Conservation (phyloP, 129 eudicot species). For the Artemisia argyi region DNA sequence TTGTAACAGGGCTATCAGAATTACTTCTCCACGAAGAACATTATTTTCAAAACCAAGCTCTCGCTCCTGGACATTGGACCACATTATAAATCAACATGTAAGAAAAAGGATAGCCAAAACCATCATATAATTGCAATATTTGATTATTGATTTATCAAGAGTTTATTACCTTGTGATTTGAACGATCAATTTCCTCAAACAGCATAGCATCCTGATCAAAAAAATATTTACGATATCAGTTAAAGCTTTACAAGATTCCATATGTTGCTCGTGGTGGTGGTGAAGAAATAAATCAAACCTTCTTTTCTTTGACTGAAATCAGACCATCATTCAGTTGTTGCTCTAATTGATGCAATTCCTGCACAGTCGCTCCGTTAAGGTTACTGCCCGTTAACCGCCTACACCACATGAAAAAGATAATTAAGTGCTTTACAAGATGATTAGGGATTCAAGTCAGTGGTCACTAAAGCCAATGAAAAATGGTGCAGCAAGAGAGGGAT, state of each 20-base stretch:
- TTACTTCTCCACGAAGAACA: too few species aligned
- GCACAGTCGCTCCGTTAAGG: background rate
- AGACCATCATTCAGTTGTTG: slow-evolving; percentile 55
- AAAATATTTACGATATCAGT: background rate
- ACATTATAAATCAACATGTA: too few species aligned
- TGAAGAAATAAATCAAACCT: too few species aligned
- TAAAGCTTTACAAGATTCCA: background rate
- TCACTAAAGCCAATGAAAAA: background rate
- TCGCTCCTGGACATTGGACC: too few species aligned
- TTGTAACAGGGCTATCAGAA: too few species aligned
- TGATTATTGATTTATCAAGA: background rate
- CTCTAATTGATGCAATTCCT: slow-evolving; percentile 57
- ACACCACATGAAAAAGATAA: too few species aligned
- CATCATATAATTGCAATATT: background rate
- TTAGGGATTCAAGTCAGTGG: too few species aligned
- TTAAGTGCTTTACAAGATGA: too few species aligned
- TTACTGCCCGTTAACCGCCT: too few species aligned
- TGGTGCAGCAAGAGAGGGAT: background rate
- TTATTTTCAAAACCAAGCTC: too few species aligned
- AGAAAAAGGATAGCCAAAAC: background rate
- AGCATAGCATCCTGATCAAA: slow-evolving; percentile 54
- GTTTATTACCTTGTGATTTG: slow-evolving; percentile 43
- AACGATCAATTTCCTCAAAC: slow-evolving; percentile 48
- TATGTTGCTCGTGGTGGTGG: background rate
- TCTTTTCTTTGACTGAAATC: slow-evolving; percentile 46